Base-by-base conservation (phyloP, 192 early-diverging fungal genomes). In the Backusella morwellensis region DNA sequence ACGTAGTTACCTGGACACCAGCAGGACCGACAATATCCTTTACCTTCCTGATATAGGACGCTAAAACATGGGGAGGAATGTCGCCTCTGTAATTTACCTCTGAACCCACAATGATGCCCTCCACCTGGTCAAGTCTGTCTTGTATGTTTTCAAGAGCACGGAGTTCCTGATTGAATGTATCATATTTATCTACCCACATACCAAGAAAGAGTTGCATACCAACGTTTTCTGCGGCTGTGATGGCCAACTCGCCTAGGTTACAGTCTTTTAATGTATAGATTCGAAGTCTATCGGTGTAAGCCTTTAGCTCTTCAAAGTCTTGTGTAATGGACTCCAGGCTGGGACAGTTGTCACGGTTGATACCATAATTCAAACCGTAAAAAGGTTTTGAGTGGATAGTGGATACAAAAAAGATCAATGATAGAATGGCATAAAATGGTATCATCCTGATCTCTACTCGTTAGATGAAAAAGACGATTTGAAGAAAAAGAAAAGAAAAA, bases 71-170 rank as follows among this genome's bases (percentile, higher is more conserved):
- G 38, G 81, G 75, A 42, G 78, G 84, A 63, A 85, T 81, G 40
- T 91, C 88, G 36, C 83, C 72, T 76, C 90, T 86, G 70, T 89
- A 91, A 8, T 88, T 70, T 19, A 85, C 86, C 44, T 91, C 90
- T 70, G 86, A 89, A 11, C 90, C 90, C 6, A 90, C 90, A 73
- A 89, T 85, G 35, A 90, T 75, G n/a, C 81, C 81, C 0, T 78
- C 74, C 3, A 91, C 87, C 9, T 86, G 81, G 12, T 32, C 70
- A 26, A 72, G 21, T 32, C 26, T 32, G 12, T 63, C 26, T 9
- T 29, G 21, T 9, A 91, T 76, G 4, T 85, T 77, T 12, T 85
- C 6, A 6, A 91, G 85, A 70, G 84, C 85, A 7, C 72, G 59
- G 56, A 72, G 78, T 44, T 91, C 88, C 4, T 63, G 72, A 15